A percentile compares a stretch with the other conserved stretches of the same genome.
Conservation (phyloP, 176 grass and related monocot genomes). For the Phoenix dactylifera region DNA sequence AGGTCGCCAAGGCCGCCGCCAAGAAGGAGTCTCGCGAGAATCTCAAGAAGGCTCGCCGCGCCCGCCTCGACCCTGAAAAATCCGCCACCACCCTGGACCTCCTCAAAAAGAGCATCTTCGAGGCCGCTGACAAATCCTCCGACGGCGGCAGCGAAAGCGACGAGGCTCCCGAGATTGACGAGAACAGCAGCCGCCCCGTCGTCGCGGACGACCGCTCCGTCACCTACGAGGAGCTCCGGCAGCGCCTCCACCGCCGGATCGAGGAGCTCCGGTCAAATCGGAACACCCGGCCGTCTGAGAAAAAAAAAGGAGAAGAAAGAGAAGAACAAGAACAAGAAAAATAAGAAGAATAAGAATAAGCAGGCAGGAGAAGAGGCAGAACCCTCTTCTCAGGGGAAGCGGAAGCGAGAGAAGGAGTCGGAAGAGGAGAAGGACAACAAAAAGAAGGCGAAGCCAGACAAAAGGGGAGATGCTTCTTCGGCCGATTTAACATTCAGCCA, state of each 20-base stretch:
- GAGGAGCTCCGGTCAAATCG: conserved; percentile 43
- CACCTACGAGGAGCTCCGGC: conserved; percentile 72
- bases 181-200: conserved; percentile 7
- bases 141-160: conserved; percentile 13
- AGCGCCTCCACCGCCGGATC: conserved; percentile 45
- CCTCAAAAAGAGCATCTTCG: conserved; percentile 44
- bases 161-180: not conserved
- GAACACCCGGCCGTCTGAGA: conserved; percentile 55
- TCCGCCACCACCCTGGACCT: conserved; percentile 64
- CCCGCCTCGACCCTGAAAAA: conserved; percentile 45
- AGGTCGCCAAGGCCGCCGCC: conserved; percentile 45
- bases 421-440: conserved; percentile 36
- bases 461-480: not conserved
- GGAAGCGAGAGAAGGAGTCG: conserved; percentile 39
- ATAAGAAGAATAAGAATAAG: conserved; percentile 22
- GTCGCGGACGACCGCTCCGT: conserved; percentile 40
- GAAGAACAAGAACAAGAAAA: conserved; percentile 31
- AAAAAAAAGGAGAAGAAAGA: conserved; percentile 51
- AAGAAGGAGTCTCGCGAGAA: conserved; percentile 69
- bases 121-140: conserved; percentile 13
- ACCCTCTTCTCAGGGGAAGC: conserved; percentile 17
- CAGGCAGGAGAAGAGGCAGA: conserved; percentile 11
- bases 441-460: conserved; percentile 21
- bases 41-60: conserved; percentile 48
- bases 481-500: conserved; percentile 56